A percentile compares a stretch with the other conserved stretches of the same genome.
Conservation (phyloP, 257 asterid genomes). For the Solanum pimpinellifolium region DNA sequence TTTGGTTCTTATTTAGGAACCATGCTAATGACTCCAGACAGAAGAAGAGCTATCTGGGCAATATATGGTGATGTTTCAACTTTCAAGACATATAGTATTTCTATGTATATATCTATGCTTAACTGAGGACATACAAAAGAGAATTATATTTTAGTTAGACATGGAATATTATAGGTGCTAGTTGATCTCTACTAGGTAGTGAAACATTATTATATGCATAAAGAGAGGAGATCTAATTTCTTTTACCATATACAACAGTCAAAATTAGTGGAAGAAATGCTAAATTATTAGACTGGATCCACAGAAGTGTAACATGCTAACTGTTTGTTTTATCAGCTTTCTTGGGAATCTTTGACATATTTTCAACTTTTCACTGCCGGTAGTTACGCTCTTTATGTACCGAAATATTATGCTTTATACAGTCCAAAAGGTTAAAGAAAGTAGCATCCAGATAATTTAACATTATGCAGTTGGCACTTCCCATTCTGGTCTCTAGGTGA, state of each 20-base stretch:
- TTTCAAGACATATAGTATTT: slow-evolving; percentile 2
- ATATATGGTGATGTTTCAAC: slow-evolving; percentile 52
- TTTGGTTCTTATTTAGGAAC: slow-evolving; percentile 53
- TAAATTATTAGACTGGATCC: not conserved
- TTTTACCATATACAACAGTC: not conserved
- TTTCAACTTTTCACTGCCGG: not conserved
- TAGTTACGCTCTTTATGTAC: not conserved
- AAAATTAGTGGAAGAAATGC: not conserved
- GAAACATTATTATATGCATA: not conserved
- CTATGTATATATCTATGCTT: not conserved
- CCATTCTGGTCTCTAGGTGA: not conserved
- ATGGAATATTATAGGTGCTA: not conserved
- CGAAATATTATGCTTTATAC: not conserved
- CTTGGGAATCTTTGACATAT: not conserved
- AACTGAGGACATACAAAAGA: not conserved
- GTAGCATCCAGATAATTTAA: not conserved
- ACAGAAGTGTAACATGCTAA: not conserved
- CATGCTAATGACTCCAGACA: slow-evolving; percentile 85
- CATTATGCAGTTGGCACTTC: not conserved
- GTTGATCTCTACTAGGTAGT: not conserved
- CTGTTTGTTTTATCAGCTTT: not conserved
- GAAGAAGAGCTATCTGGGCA: slow-evolving; percentile 98
- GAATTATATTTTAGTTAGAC: not conserved
- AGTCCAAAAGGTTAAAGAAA: not conserved
- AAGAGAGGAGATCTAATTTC: not conserved